Conservation (phyloP, 495 filamentous ascomycete genomes). For the Aspergillus bertholletiae region DNA sequence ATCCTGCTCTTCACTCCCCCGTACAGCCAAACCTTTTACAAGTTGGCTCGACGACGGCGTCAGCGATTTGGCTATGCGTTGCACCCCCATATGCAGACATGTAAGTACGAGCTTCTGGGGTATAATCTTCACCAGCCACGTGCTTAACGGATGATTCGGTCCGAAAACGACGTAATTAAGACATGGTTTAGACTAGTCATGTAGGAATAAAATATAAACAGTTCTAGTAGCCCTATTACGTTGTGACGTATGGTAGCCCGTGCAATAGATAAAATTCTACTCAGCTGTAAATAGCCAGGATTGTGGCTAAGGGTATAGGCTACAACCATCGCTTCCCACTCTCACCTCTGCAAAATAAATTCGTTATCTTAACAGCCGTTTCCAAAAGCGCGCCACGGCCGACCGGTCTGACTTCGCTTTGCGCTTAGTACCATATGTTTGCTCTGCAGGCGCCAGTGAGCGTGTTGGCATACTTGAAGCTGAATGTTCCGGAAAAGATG, state of each 20-base stretch:
- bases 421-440: constrained; percentile 21
- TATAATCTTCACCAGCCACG: background rate
- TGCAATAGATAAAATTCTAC: background rate
- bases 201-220: background rate
- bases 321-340: constrained; percentile 5
- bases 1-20: background rate
- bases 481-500: constrained; percentile 11
- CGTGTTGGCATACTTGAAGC: constrained; percentile 14
- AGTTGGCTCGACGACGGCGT: background rate
- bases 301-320: background rate
- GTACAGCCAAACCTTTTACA: background rate
- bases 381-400: constrained; percentile 10
- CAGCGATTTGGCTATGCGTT: background rate
- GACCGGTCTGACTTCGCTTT: constrained; percentile 16
- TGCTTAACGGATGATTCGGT: background rate
- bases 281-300: background rate
- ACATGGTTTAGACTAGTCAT: background rate
- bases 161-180: background rate
- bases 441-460: constrained; percentile 14
- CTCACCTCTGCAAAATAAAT: constrained; percentile 1
- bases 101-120: background rate
- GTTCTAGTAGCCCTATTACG: background rate
- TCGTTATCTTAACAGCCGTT: constrained; percentile 18
- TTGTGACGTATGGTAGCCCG: background rate
- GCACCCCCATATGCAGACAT: background rate